These are phyloP conservation scores for Blastomyces silverae DNA, from an alignment of 2,329 filamentous ascomycete genomes.

Conservation along the genomic window DNA sequence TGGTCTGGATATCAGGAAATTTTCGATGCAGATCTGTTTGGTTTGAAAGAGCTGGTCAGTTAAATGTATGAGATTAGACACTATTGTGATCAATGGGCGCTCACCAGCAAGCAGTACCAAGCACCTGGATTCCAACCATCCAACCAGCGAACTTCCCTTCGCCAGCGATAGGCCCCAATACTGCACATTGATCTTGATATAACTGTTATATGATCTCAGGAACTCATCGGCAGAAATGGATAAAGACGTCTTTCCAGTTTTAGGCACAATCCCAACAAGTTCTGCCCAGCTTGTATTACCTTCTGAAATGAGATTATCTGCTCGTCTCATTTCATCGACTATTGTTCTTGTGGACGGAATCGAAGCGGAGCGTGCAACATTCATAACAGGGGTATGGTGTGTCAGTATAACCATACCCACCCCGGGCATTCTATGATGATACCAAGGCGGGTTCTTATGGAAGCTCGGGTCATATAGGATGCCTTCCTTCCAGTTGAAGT, in stretches of 20 bases:
- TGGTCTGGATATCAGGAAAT: slow-evolving; percentile 47
- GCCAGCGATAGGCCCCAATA: slow-evolving; percentile 57
- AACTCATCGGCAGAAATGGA: slow-evolving; percentile 43
- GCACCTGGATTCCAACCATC: slow-evolving; percentile 59
- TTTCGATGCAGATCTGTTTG: slow-evolving; percentile 49
- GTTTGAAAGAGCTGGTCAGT: slow-evolving; percentile 12
- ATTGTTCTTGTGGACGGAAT: slow-evolving; percentile 48
- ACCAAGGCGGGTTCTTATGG: slow-evolving; percentile 32
- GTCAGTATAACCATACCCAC: slow-evolving; percentile 60
- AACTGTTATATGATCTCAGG: slow-evolving; percentile 47
- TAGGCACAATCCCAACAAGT: slow-evolving; percentile 34
- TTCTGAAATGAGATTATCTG: slow-evolving; percentile 37
- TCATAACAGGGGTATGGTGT: slow-evolving; percentile 56
- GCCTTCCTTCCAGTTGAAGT: slow-evolving; percentile 52
- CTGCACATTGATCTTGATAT: slow-evolving; percentile 55
- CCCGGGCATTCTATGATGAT: slow-evolving; percentile 49
- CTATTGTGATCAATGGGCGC: slow-evolving; percentile 24
- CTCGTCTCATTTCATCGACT: slow-evolving; percentile 47
- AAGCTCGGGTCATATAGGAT: slow-evolving; percentile 57
- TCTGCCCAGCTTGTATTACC: slow-evolving; percentile 40
- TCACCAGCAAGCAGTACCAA: slow-evolving; percentile 53
- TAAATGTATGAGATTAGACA: neutral
- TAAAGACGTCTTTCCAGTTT: slow-evolving; percentile 5
- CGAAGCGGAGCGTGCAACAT: slow-evolving; percentile 53
- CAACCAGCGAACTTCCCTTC: slow-evolving; percentile 51